phyloP scores from a whole-genome alignment of 306 rosid genomes.

The Cucurbita moschata region DNA sequence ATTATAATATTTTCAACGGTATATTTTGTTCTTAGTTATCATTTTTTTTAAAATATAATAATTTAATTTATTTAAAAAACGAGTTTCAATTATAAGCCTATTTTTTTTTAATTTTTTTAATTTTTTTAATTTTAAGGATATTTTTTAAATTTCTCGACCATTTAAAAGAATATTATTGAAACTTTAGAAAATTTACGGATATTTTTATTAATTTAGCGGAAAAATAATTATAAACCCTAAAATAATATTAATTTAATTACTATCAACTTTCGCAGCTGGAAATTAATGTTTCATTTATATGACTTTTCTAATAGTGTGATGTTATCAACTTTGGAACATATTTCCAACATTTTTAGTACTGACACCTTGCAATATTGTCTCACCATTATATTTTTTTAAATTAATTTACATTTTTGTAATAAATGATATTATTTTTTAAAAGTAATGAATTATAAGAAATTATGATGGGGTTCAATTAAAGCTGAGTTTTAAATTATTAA shows the following conservation, averaged over 20 bases:
- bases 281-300: background rate
- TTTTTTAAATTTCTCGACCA: too few relatives aligned
- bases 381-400: background rate
- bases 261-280: background rate
- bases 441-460: background rate
- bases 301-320: background rate
- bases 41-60: too few relatives aligned
- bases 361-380: background rate
- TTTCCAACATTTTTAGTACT: background rate
- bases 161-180: too few relatives aligned
- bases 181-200: too few relatives aligned
- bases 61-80: too few relatives aligned
- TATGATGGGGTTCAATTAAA: background rate
- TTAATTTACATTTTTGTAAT: background rate
- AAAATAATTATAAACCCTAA: background rate
- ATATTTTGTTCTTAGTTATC: background rate
- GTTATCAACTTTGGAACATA: background rate
- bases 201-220: too few relatives aligned
- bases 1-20: too few relatives aligned
- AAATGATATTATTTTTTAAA: background rate
- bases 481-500: background rate
- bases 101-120: too few relatives aligned
- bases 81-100: too few relatives aligned
- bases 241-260: background rate
- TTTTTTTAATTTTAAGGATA: too few relatives aligned